These are phyloP conservation scores for Populus simonii DNA, from an alignment of 345 rosid genomes.

Conservation along the genomic window DNA sequence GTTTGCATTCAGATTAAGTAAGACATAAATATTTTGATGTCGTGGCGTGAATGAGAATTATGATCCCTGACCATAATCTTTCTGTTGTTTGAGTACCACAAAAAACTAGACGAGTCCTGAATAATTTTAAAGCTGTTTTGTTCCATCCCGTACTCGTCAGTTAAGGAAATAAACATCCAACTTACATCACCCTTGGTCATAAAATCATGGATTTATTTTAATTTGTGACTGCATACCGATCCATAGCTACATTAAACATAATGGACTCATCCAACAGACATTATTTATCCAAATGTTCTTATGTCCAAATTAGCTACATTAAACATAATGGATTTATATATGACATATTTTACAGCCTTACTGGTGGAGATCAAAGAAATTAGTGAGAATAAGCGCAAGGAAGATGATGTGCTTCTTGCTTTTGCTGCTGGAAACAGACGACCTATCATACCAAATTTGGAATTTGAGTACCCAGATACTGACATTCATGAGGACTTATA, in stretches of 20 bases:
- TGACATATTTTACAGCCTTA: conserved; percentile 55
- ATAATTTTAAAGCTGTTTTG: background rate
- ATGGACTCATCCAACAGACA: background rate
- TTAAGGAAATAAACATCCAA: background rate
- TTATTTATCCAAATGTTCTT: background rate
- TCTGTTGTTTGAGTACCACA: background rate
- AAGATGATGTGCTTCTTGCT: conserved; percentile 77
- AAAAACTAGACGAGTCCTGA: background rate
- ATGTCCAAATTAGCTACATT: conserved; percentile 10
- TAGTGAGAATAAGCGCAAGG: conserved; percentile 70
- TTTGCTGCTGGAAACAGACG: conserved; percentile 81
- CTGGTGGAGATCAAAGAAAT: conserved; percentile 89
- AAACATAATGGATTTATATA: background rate
- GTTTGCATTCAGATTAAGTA: background rate
- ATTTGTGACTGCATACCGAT: background rate
- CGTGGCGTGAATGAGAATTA: background rate
- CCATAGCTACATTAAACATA: background rate
- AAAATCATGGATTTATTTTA: background rate
- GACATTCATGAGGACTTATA: conserved; percentile 88
- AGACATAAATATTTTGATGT: background rate
- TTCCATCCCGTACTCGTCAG: background rate
- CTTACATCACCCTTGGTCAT: background rate
- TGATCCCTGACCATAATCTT: background rate
- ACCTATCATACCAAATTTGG: conserved; percentile 60
- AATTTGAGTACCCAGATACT: conserved; percentile 71